Evolutionary conservation across 2,329 filamentous ascomycete genomes (phyloP).

Genomic region (Incumbomyces delicatus): DNA sequence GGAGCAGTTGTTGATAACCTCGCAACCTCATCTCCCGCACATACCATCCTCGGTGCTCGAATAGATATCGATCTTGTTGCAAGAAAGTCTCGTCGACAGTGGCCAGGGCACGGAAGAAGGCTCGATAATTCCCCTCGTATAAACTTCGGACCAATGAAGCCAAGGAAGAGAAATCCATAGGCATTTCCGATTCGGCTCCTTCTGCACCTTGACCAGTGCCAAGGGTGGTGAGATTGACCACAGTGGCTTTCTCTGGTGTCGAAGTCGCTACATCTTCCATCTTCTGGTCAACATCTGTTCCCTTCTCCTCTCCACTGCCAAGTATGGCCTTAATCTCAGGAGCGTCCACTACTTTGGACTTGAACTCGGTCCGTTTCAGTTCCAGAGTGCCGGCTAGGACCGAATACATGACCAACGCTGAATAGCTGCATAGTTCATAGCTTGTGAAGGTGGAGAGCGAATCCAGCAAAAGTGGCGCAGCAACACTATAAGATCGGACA

Average conservation of each 20-base stretch:
- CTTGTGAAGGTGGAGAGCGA: constrained; percentile 96
- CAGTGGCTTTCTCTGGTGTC: constrained; percentile 48
- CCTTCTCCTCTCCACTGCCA: constrained; percentile 77
- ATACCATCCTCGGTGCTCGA: constrained; percentile 94
- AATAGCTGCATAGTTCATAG: constrained; percentile 97
- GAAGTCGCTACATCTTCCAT: constrained; percentile 53
- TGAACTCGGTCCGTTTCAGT: constrained; percentile 95
- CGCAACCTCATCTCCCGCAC: constrained; percentile 96
- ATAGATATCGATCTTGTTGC: constrained; percentile 84
- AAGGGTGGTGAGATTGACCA: constrained; percentile 80
- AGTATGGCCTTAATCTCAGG: constrained; percentile 97
- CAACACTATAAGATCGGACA: constrained; percentile 77
- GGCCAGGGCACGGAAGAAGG: constrained; percentile 83
- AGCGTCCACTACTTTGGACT: constrained; percentile 95
- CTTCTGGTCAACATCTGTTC: constrained; percentile 71
- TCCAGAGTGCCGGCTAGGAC: constrained; percentile 90
- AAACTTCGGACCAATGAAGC: constrained; percentile 81
- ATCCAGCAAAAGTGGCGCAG: constrained; percentile 88
- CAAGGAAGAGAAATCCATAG: constrained; percentile 81
- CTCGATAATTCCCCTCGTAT: constrained; percentile 88
- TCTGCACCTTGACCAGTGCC: constrained; percentile 55
- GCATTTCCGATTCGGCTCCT: constrained; percentile 61
- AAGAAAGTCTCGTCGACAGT: constrained; percentile 90
- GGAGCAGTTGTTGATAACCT: constrained; percentile 91
- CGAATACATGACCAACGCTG: constrained; percentile 85